These are phyloP conservation scores for Akebia trifoliata DNA, from an alignment of 164 flowering plant genomes.

Conservation along the genomic window DNA sequence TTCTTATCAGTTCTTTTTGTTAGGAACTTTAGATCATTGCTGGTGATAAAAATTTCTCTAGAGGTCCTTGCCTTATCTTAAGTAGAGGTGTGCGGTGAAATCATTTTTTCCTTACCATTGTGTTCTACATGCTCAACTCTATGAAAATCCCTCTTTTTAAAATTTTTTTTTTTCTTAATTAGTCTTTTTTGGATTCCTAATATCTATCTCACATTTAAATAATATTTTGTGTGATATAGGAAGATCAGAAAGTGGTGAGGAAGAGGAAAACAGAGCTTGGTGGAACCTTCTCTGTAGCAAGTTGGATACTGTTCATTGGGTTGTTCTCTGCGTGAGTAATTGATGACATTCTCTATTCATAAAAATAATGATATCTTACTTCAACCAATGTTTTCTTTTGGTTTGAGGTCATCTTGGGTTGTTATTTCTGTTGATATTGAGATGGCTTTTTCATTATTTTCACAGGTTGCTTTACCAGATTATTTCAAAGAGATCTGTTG, in stretches of 20 bases:
- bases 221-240: constrained; percentile 33
- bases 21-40: too few relatives aligned
- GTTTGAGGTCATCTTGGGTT: not conserved
- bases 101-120: too few relatives aligned
- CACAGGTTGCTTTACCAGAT: constrained; percentile 88
- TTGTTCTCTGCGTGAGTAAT: constrained; percentile 83
- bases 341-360: constrained; percentile 1
- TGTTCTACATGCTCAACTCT: too few relatives aligned
- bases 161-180: not conserved
- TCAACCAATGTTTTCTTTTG: not conserved
- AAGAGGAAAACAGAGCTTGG: constrained; percentile 98
- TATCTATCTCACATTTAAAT: not conserved
- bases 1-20: too few relatives aligned
- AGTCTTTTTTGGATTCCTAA: not conserved
- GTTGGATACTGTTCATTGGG: constrained; percentile 85
- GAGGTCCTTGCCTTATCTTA: too few relatives aligned
- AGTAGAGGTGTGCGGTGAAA: too few relatives aligned
- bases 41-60: too few relatives aligned
- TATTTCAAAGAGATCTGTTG: constrained; percentile 69
- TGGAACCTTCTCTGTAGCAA: constrained; percentile 82
- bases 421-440: constrained; percentile 12
- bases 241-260: constrained; percentile 66
- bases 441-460: constrained; percentile 22
- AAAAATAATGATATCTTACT: not conserved
- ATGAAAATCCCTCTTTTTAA: not conserved